These are phyloP conservation scores for Alternaria gaisen DNA, from an alignment of 2,329 filamentous ascomycete species.

Conservation along the genomic window DNA sequence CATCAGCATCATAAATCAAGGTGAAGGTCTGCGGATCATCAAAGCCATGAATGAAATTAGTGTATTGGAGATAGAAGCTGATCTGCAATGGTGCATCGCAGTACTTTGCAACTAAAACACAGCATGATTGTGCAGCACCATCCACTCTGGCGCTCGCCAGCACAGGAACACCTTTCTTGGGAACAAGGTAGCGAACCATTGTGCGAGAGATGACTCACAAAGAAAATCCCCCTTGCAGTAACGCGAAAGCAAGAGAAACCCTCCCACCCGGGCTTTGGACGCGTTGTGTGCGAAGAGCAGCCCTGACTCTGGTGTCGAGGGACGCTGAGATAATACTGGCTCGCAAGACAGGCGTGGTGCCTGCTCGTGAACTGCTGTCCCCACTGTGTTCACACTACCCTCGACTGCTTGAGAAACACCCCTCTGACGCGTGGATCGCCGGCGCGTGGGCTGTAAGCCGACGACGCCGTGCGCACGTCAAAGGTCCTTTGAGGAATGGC, in stretches of 20 bases:
- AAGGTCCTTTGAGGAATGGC: conserved; percentile 28
- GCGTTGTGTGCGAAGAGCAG: conserved; percentile 19
- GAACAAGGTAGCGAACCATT: conserved; percentile 12
- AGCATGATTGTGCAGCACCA: conserved; percentile 15
- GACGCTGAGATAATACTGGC: not conserved
- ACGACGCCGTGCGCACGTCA: conserved; percentile 12
- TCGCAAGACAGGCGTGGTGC: not conserved
- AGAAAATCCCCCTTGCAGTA: conserved; percentile 12
- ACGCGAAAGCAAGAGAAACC: conserved; percentile 15
- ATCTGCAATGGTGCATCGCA: conserved; percentile 18
- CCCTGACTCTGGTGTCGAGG: conserved; percentile 19
- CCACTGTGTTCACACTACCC: conserved; percentile 15
- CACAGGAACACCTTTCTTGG: conserved; percentile 22
- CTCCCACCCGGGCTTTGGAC: conserved; percentile 28
- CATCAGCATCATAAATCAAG: conserved; percentile 29
- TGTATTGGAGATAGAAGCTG: conserved; percentile 22
- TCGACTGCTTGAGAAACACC: conserved; percentile 23
- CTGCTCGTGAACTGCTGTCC: conserved; percentile 12
- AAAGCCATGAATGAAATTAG: conserved; percentile 14
- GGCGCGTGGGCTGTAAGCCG: conserved; percentile 18
- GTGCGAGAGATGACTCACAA: conserved; percentile 17
- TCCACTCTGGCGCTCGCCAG: conserved; percentile 17
- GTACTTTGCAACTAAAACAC: conserved; percentile 21
- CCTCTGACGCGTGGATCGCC: conserved; percentile 15
- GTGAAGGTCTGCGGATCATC: conserved; percentile 21